phyloP scores from a whole-genome alignment of 2,329 filamentous ascomycete species.

The Berkeleyomyces basicola region DNA sequence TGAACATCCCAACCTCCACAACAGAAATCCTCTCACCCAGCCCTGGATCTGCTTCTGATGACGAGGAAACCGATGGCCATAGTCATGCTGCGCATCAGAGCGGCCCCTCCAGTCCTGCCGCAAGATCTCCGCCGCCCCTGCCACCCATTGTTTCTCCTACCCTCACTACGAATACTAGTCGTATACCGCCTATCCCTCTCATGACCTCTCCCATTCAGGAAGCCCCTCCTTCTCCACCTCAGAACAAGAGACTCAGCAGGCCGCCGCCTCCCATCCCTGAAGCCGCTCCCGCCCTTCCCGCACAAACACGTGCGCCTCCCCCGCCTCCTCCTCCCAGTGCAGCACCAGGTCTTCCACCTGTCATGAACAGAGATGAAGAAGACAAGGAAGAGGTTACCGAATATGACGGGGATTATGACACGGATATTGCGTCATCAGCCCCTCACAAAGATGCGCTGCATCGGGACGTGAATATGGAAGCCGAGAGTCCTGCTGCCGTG shows the following conservation, averaged over 20 bases:
- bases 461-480: constrained; percentile 33
- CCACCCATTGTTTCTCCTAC: constrained; percentile 17
- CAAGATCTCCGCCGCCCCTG: constrained; percentile 26
- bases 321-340: constrained; percentile 44
- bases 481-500: constrained; percentile 36
- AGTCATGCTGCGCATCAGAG: constrained; percentile 17
- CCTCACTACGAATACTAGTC: constrained; percentile 13
- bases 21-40: constrained; percentile 46
- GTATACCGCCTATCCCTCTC: constrained; percentile 20
- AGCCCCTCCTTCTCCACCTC: constrained; percentile 27
- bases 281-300: constrained; percentile 27
- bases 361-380: constrained; percentile 30
- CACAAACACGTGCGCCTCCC: constrained; percentile 45
- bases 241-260: constrained; percentile 39
- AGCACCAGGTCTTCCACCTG: constrained; percentile 26
- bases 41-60: constrained; percentile 72
- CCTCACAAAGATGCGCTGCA: constrained; percentile 88
- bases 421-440: constrained; percentile 86
- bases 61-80: constrained; percentile 51
- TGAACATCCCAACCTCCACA: constrained; percentile 34
- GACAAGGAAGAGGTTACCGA: constrained; percentile 72
- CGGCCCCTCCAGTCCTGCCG: constrained; percentile 25
- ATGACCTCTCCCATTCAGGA: constrained; percentile 23
- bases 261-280: constrained; percentile 45
- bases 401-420: constrained; percentile 96